These are phyloP conservation scores for Exophiala xenobiotica DNA, from an alignment of 2,329 filamentous ascomycete species.

Conservation along the genomic window DNA sequence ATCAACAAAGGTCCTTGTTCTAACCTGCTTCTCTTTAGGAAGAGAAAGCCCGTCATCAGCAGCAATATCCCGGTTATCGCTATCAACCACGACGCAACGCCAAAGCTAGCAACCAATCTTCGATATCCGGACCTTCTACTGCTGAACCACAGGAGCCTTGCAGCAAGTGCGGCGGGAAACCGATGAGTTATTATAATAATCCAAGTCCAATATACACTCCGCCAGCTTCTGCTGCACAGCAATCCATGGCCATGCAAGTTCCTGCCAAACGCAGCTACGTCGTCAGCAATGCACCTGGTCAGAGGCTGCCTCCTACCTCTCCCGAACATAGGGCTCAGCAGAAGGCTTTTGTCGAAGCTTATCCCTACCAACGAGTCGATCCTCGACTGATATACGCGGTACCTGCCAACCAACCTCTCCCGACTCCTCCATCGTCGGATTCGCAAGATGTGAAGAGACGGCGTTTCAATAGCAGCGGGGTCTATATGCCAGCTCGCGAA, in stretches of 20 bases:
- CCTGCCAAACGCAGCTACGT: conserved; percentile 31
- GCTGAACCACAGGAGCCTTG: conserved; percentile 25
- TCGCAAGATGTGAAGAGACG: conserved; percentile 62
- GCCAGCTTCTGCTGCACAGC: conserved; percentile 39
- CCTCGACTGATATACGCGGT: conserved; percentile 26
- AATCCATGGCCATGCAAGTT: conserved; percentile 37
- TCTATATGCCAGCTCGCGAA: conserved; percentile 42
- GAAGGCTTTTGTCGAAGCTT: conserved; percentile 15
- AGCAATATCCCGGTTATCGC: conserved; percentile 88
- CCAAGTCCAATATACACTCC: conserved; percentile 44
- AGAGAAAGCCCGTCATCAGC: conserved; percentile 85
- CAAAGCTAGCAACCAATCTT: conserved; percentile 37
- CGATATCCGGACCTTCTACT: conserved; percentile 22
- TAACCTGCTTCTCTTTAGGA: conserved; percentile 51
- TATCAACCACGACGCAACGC: conserved; percentile 75
- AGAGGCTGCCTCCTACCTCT: conserved; percentile 16
- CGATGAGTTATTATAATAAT: conserved; percentile 42
- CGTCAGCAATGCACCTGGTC: conserved; percentile 19
- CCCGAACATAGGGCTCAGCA: conserved; percentile 17
- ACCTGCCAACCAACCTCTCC: conserved; percentile 19
- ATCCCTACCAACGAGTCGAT: conserved; percentile 26
- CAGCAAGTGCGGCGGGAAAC: conserved; percentile 43
- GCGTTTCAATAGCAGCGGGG: conserved; percentile 53
- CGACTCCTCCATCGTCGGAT: conserved; percentile 22
- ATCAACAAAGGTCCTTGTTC: conserved; percentile 26